A percentile compares a stretch with the other conserved stretches of the same genome.
Conservation (phyloP, 192 early-diverging fungal genomes). For the Coemansia sp. region DNA sequence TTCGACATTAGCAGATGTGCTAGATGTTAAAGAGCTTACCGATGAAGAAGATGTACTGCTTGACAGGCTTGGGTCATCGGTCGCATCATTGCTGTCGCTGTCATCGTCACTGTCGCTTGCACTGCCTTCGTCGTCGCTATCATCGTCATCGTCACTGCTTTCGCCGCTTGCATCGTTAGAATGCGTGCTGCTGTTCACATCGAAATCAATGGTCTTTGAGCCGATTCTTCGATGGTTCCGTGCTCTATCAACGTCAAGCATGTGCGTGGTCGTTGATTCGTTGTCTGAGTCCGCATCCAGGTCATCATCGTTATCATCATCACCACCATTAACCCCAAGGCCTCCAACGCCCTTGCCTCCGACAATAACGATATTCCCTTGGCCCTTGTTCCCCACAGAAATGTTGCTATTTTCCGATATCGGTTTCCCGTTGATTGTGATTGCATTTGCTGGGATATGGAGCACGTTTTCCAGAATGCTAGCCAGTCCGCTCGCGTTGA, state of each 20-base stretch:
- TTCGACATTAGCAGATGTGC: not conserved
- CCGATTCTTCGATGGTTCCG: constrained; percentile 4
- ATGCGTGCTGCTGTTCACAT: not conserved
- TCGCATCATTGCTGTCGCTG: constrained; percentile 12
- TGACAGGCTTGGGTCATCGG: not conserved
- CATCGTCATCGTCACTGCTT: constrained; percentile 13
- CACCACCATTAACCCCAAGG: not conserved
- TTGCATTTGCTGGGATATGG: constrained; percentile 39
- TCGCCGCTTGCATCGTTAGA: constrained; percentile 7
- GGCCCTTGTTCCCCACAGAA: not conserved
- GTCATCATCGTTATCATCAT: constrained; percentile 16
- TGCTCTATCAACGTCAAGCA: constrained; percentile 14
- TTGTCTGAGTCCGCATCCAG: constrained; percentile 6
- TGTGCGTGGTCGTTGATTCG: constrained; percentile 12
- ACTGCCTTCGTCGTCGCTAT: not conserved
- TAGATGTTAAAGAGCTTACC: not conserved
- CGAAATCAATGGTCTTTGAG: not conserved
- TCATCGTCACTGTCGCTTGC: constrained; percentile 17
- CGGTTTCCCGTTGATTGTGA: constrained; percentile 48
- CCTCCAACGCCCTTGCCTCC: constrained; percentile 3
- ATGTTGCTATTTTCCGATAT: not conserved
- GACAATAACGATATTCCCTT: not conserved
- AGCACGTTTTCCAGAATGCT: constrained; percentile 38
- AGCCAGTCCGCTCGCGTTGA: constrained; percentile 42
- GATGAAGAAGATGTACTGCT: not conserved